These are phyloP conservation scores for Trapa bicornis DNA, from an alignment of 345 rosid genomes.

Conservation along the genomic window DNA sequence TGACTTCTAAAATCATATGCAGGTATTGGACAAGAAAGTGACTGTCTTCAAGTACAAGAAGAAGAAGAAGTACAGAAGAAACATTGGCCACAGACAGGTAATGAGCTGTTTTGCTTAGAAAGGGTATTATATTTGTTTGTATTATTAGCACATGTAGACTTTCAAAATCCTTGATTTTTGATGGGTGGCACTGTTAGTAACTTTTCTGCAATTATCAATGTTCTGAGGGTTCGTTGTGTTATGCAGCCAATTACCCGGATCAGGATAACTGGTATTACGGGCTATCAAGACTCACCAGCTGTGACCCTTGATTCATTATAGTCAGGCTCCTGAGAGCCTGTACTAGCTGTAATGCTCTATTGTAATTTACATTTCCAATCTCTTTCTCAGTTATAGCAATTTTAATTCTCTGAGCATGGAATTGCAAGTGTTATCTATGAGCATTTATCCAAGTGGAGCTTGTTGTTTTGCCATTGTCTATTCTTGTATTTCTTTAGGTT, in stretches of 20 bases:
- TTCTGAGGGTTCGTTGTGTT: neutral
- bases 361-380: neutral
- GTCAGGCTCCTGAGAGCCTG: neutral
- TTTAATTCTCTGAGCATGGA: neutral
- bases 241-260: conserved; percentile 84
- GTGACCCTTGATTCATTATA: conserved; percentile 31
- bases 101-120: neutral
- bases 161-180: neutral
- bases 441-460: neutral
- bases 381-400: neutral
- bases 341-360: neutral
- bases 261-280: conserved; percentile 71
- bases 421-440: neutral
- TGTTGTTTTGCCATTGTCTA: neutral
- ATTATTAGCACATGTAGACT: neutral
- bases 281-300: conserved; percentile 62
- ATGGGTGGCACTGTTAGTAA: neutral
- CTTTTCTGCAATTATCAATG: neutral
- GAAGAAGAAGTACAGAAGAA: conserved; percentile 91
- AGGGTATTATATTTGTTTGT: neutral
- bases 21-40: conserved; percentile 79
- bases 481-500: neutral
- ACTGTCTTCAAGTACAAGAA: conserved; percentile 85
- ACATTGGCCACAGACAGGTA: conserved; percentile 98
- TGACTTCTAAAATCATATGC: conserved; percentile 13